Percentiles rank a stretch among this genome's conserved stretches.
phyloP scores from a whole-genome alignment of 163 green algal species.

The Chloromonas sp. region DNA sequence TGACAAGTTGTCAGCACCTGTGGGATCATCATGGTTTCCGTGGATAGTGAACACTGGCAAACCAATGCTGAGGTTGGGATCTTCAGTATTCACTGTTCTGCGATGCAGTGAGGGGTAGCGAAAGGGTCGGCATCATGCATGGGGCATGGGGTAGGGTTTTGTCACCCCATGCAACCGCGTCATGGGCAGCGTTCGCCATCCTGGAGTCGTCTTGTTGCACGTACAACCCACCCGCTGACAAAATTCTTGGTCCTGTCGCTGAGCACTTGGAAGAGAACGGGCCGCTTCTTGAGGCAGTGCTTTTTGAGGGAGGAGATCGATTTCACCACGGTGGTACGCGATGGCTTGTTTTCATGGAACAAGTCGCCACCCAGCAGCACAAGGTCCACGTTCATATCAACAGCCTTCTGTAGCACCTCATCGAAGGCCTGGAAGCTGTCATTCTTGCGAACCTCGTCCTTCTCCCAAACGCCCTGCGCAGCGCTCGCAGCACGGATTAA shows the following conservation, averaged over 20 bases:
- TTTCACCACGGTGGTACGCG: slow-evolving; percentile 75
- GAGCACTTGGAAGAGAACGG: slow-evolving; percentile 76
- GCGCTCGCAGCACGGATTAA: neutral
- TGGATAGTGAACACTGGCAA: slow-evolving; percentile 98
- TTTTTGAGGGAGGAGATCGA: slow-evolving; percentile 76
- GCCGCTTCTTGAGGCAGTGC: slow-evolving; percentile 78
- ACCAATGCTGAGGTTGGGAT: slow-evolving; percentile 85
- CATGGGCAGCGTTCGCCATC: too few relatives aligned
- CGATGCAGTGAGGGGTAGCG: too few relatives aligned
- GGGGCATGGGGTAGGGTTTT: neutral
- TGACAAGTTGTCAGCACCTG: slow-evolving; percentile 75
- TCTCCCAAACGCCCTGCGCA: slow-evolving; percentile 88
- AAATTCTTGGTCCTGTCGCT: slow-evolving; percentile 79
- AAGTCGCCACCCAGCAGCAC: slow-evolving; percentile 93
- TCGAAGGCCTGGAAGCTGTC: slow-evolving; percentile 94
- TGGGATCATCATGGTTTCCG: slow-evolving; percentile 97
- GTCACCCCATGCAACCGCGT: neutral
- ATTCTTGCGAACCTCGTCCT: slow-evolving; percentile 82
- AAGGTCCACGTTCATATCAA: slow-evolving; percentile 67
- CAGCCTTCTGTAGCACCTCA: slow-evolving; percentile 74
- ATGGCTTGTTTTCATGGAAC: slow-evolving; percentile 98
- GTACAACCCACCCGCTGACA: slow-evolving; percentile 46
- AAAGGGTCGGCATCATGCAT: too few relatives aligned
- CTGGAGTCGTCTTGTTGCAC: too few relatives aligned
- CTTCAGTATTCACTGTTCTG: slow-evolving; percentile 71